These are phyloP conservation scores for Fusarium sacchari DNA, from an alignment of 2,329 filamentous ascomycete genomes.

Conservation along the genomic window DNA sequence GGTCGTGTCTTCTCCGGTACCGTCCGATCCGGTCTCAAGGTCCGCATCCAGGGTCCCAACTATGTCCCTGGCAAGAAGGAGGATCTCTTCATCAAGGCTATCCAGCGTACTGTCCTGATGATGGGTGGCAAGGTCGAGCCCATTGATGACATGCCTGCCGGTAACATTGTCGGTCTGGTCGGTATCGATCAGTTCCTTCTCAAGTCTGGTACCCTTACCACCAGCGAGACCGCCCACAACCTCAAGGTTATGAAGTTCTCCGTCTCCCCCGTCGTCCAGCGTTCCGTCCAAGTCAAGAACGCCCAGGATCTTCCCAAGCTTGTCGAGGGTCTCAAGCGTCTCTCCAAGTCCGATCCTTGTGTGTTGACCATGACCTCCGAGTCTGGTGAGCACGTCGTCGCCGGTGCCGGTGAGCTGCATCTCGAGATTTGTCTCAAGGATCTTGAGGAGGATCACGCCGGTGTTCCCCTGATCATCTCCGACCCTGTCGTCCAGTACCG, in stretches of 20 bases:
- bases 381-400: conserved; percentile 98
- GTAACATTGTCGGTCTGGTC: conserved; percentile 99
- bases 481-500: conserved; percentile 99
- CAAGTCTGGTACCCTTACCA: conserved; percentile 99
- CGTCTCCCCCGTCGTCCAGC: conserved; percentile 97
- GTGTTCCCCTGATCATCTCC: conserved; percentile 96
- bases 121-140: conserved; percentile 99
- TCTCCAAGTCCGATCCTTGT: conserved; percentile 99
- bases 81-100: conserved; percentile 98
- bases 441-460: conserved; percentile 98
- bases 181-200: conserved; percentile 99
- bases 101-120: conserved; percentile 99
- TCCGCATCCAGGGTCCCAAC: conserved; percentile 99
- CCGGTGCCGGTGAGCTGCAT: conserved; percentile 98
- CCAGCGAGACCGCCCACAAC: conserved; percentile 97
- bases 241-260: conserved; percentile 99
- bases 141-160: conserved; percentile 98
- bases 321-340: conserved; percentile 99
- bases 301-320: conserved; percentile 99
- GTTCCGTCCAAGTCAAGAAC: conserved; percentile 99
- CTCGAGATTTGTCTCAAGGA: conserved; percentile 99
- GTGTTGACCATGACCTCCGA: conserved; percentile 89
- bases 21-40: conserved; percentile 96
- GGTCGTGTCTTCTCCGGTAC: conserved; percentile 99
- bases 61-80: conserved; percentile 99